Base-by-base conservation (phyloP, 805 yeast genomes). In the Cyberlindnera lachancei region DNA sequence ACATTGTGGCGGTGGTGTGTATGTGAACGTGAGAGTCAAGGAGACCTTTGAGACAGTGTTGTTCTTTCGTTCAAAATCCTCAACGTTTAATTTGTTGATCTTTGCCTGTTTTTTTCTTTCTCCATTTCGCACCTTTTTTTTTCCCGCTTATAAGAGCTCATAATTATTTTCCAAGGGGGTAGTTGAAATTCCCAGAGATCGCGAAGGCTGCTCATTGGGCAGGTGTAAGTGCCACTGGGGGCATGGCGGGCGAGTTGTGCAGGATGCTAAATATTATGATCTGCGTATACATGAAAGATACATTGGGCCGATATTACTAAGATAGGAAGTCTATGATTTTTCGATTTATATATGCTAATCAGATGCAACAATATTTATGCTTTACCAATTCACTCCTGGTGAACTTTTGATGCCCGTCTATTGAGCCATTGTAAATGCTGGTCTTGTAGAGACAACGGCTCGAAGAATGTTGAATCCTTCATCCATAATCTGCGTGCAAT, bases 391-490 rank as follows among this genome's bases (percentile, higher is more conserved):
- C n/a, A n/a, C n/a, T n/a, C n/a, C n/a, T n/a, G n/a, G n/a, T n/a
- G n/a, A n/a, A n/a, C n/a, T n/a, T n/a, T n/a, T n/a, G n/a, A n/a
- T n/a, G n/a, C n/a, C n/a, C 42, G 44, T 44, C 63, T 54, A 14
- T 38, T 19, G 11, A 35, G 8, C 59, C 65, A 63, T 4, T 37
- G 36, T 6, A 55, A 46, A 36, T 61, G 64, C 50, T 74, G 79
- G 29, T 72, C 69, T 37, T 55, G 52, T 39, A 71, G 61, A 24
- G 69, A 60, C 33, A 59, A 47, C 19, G 74, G 73, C 25, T 61
- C 60, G 39, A 60, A 63, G 50, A 63, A 70, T 40, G 68, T 70
- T 2, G 82, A 64, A 52, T 81, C 92, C 47, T 79, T 79, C 30
- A 80, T 50, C 50, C 64, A 63, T 34, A 77, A 66, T 25, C 45